Evolutionary conservation across 1,139 yeast genomes (phyloP).

Genomic region (Yamadazyma taylorii): DNA sequence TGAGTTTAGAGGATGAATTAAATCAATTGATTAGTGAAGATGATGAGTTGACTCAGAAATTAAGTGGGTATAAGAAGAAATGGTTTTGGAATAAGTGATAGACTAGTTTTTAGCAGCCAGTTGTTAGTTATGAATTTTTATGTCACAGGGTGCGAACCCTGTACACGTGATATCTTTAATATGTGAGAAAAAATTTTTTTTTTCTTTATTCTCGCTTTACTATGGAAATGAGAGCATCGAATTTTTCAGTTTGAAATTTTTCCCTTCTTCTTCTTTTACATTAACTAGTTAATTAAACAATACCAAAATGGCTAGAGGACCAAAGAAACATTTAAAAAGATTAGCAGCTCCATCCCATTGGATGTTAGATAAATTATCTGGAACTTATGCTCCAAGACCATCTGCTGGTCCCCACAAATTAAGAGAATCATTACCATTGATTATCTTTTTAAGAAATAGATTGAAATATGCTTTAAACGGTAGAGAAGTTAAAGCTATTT

Average conservation of each 20-base stretch:
- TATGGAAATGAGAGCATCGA: background rate
- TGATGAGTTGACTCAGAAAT: slow-evolving; percentile 26
- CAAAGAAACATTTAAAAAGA: slow-evolving; percentile 46
- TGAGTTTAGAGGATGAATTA: slow-evolving; percentile 51
- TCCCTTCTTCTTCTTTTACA: too few relatives aligned
- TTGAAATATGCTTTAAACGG: slow-evolving; percentile 99
- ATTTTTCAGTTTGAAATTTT: slow-evolving; percentile 5
- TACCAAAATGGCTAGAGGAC: slow-evolving; percentile 33
- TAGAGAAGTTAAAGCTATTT: slow-evolving; percentile 98
- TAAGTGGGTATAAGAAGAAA: slow-evolving; percentile 23
- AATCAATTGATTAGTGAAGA: slow-evolving; percentile 29
- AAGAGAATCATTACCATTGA: slow-evolving; percentile 98
- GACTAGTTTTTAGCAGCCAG: too few relatives aligned
- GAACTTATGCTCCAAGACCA: slow-evolving; percentile 99
- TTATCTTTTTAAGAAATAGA: slow-evolving; percentile 98
- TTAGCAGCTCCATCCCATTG: slow-evolving; percentile 90
- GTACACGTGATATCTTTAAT: background rate
- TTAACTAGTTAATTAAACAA: background rate
- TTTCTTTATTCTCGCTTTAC: background rate
- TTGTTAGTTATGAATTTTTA: too few relatives aligned
- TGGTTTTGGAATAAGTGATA: slow-evolving; percentile 17
- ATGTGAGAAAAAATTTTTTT: slow-evolving; percentile 12
- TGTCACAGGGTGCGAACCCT: slow-evolving; percentile 1
- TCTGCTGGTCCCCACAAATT: slow-evolving; percentile 99
- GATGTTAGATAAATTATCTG: slow-evolving; percentile 99